phyloP scores from a whole-genome alignment of 495 filamentous ascomycete species.

The Cercophora samala region DNA sequence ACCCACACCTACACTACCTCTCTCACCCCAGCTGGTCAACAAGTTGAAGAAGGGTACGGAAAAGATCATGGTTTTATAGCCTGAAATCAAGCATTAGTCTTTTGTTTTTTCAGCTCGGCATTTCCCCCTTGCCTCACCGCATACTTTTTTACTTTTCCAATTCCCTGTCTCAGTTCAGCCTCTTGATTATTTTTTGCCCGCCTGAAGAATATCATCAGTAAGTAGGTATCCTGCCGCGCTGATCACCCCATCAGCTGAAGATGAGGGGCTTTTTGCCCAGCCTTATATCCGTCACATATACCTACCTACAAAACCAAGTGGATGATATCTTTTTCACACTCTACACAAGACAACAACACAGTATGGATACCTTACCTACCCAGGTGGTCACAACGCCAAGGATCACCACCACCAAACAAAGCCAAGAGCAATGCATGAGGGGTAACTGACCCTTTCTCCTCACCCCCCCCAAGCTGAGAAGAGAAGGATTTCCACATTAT shows the following conservation, averaged over 20 bases:
- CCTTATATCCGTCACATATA: background rate
- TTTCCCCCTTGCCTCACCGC: background rate
- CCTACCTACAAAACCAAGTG: too few relatives aligned
- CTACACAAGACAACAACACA: background rate
- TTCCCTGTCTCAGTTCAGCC: conserved; percentile 5
- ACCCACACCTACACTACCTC: too few relatives aligned
- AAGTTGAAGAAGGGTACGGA: background rate
- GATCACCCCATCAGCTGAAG: background rate
- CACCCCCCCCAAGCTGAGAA: background rate
- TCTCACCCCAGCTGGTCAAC: too few relatives aligned
- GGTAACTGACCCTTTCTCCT: background rate
- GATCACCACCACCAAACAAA: background rate
- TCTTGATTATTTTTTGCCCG: background rate
- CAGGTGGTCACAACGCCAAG: background rate
- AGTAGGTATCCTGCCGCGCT: background rate
- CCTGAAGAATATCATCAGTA: background rate
- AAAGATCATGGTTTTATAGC: conserved; percentile 3
- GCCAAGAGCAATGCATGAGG: background rate
- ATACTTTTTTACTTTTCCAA: background rate
- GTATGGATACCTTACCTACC: background rate
- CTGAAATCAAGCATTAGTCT: conserved; percentile 6
- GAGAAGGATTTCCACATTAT: background rate
- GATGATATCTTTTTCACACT: background rate
- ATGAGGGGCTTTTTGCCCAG: background rate
- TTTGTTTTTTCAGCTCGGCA: conserved; percentile 9